phyloP scores from a whole-genome alignment of 352 stramenopile genomes.

The Phytopythium delawarense region DNA sequence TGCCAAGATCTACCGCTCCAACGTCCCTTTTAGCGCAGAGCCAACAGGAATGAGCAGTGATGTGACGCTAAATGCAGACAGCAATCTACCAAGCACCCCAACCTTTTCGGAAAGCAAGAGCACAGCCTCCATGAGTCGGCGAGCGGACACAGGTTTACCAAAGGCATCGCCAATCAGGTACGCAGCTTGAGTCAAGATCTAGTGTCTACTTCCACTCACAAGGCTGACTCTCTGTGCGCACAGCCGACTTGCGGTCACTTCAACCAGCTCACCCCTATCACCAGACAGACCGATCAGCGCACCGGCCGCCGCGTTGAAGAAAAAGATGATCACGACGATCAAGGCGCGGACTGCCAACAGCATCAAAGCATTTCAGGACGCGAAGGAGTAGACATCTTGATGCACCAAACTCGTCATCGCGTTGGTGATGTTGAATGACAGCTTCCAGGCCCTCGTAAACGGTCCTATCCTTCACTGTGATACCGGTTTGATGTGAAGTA shows the following conservation, averaged over 20 bases:
- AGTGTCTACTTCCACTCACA: not conserved
- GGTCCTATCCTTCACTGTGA: not conserved
- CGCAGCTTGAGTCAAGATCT: not conserved
- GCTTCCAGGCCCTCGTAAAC: not conserved
- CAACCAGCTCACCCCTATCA: slow-evolving; percentile 27
- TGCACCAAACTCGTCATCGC: too few species aligned
- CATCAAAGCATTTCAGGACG: slow-evolving; percentile 6
- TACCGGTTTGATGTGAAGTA: slow-evolving; percentile 33
- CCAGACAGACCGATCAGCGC: slow-evolving; percentile 52
- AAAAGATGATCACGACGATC: slow-evolving; percentile 18
- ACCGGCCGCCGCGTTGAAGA: slow-evolving; percentile 38
- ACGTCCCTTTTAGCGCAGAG: slow-evolving; percentile 52
- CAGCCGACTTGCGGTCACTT: slow-evolving; percentile 38
- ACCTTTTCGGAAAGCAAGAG: not conserved
- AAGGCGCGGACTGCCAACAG: slow-evolving; percentile 10
- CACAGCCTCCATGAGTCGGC: not conserved
- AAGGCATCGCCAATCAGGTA: slow-evolving; percentile 28
- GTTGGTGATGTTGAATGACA: too few species aligned
- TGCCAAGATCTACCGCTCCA: slow-evolving; percentile 56
- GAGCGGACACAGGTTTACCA: not conserved
- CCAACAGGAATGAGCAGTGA: not conserved
- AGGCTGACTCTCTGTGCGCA: not conserved
- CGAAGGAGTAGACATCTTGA: not conserved
- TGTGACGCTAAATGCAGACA: not conserved
- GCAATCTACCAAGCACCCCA: not conserved